Conservation (phyloP, 345 rosid genomes). For the Syzygium grande region DNA sequence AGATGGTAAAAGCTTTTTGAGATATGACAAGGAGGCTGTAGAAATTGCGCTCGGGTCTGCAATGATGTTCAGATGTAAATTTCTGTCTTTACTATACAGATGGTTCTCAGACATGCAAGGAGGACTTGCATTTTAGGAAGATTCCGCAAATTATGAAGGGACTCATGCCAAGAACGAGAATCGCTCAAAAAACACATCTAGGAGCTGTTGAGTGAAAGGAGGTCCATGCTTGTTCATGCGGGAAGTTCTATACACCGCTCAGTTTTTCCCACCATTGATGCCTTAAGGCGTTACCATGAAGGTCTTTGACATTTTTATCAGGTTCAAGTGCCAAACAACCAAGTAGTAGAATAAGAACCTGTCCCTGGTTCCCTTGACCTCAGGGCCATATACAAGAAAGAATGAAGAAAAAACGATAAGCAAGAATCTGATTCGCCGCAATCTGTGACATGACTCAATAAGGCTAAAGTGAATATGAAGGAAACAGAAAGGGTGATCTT, state of each 20-base stretch:
- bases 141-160: not conserved
- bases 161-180: not conserved
- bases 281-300: not conserved
- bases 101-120: not conserved
- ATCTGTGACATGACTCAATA: not conserved
- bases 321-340: not conserved
- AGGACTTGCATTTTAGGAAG: not conserved
- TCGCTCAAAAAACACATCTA: not conserved
- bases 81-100: not conserved
- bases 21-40: not conserved
- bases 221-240: not conserved
- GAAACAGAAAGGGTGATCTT: not conserved
- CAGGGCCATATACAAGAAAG: not conserved
- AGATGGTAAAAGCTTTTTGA: not conserved
- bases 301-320: not conserved
- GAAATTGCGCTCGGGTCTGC: not conserved
- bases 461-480: not conserved
- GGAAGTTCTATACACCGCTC: not conserved
- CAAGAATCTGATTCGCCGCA: constrained; percentile 16
- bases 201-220: not conserved
- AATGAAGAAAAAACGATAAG: not conserved
- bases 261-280: not conserved
- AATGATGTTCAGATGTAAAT: not conserved
- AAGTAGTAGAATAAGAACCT: not conserved
- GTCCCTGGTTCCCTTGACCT: not conserved